Evolutionary conservation across 495 filamentous ascomycete species (phyloP).

Genomic region (Sordaria brevicollis): DNA sequence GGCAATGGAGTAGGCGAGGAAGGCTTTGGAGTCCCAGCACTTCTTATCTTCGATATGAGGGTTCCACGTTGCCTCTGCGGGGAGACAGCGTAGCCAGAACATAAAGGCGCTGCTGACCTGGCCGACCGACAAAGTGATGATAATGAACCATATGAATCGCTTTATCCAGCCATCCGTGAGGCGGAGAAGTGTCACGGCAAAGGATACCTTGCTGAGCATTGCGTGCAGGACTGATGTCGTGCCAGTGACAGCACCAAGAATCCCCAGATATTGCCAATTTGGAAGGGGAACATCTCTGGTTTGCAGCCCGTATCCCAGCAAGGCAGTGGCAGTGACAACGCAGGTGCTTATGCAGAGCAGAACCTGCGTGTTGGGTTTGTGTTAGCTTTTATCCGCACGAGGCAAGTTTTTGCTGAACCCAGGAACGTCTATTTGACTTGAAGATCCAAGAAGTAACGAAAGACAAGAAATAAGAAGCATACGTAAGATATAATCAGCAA

Average conservation of each 20-base stretch:
- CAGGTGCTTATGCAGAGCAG: slow-evolving; percentile 5
- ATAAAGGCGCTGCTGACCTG: background rate
- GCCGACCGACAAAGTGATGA: slow-evolving; percentile 6
- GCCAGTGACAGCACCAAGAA: slow-evolving; percentile 12
- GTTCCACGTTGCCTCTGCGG: background rate
- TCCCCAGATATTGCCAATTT: slow-evolving; percentile 4
- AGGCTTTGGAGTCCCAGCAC: background rate
- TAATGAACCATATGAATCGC: slow-evolving; percentile 11
- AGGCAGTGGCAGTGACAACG: slow-evolving; percentile 1
- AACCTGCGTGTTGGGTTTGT: slow-evolving; percentile 1
- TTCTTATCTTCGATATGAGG: background rate
- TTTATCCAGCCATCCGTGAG: slow-evolving; percentile 10
- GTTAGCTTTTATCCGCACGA: background rate
- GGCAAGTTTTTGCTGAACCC: background rate
- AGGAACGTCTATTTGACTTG: background rate
- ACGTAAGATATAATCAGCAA: slow-evolving; percentile 21
- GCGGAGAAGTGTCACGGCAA: slow-evolving; percentile 16
- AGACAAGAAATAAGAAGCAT: background rate
- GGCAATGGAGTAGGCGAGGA: background rate
- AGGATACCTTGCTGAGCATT: slow-evolving; percentile 14
- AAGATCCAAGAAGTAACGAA: background rate
- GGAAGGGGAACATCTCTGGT: slow-evolving; percentile 1
- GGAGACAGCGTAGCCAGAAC: background rate
- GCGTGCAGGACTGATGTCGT: slow-evolving; percentile 14
- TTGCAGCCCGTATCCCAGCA: slow-evolving; percentile 11